These are phyloP conservation scores for Tolypocladium guangdongense DNA, from an alignment of 2,329 filamentous ascomycete species.

Conservation along the genomic window DNA sequence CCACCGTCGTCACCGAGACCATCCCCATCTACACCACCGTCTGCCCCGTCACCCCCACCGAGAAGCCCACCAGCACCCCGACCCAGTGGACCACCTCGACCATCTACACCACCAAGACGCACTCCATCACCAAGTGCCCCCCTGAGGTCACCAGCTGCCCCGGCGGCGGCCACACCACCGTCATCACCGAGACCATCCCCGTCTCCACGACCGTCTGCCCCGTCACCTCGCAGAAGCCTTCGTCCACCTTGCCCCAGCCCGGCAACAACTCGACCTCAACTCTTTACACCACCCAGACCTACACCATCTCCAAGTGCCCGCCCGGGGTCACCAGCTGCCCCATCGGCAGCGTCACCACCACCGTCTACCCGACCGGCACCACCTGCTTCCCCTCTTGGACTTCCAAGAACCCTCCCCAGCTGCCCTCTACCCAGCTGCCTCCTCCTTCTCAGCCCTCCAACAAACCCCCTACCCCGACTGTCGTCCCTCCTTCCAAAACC, in stretches of 20 bases:
- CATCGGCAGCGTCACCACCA: constrained; percentile 18
- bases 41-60: constrained; percentile 14
- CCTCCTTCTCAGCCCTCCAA: background rate
- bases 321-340: constrained; percentile 19
- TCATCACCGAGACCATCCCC: constrained; percentile 17
- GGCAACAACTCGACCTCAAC: constrained; percentile 6
- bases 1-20: constrained; percentile 17
- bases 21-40: constrained; percentile 27
- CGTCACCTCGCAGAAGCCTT: constrained; percentile 9
- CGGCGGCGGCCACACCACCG: constrained; percentile 11
- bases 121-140: constrained; percentile 19
- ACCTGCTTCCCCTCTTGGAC: constrained; percentile 14
- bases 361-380: constrained; percentile 16
- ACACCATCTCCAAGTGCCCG: constrained; percentile 21
- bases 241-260: background rate
- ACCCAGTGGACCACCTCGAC: constrained; percentile 17
- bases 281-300: constrained; percentile 20
- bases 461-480: background rate
- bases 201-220: constrained; percentile 32
- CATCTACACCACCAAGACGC: constrained; percentile 16
- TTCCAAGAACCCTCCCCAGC: background rate
- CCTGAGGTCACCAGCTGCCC: constrained; percentile 19
- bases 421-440: background rate
- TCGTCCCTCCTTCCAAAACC: constrained; percentile 1
- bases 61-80: background rate